Percentiles rank a stretch among this genome's conserved stretches.
These are phyloP conservation scores for Hsuehochloa calcarea DNA, from an alignment of 176 grass and related monocot genomes.

Conservation along the genomic window DNA sequence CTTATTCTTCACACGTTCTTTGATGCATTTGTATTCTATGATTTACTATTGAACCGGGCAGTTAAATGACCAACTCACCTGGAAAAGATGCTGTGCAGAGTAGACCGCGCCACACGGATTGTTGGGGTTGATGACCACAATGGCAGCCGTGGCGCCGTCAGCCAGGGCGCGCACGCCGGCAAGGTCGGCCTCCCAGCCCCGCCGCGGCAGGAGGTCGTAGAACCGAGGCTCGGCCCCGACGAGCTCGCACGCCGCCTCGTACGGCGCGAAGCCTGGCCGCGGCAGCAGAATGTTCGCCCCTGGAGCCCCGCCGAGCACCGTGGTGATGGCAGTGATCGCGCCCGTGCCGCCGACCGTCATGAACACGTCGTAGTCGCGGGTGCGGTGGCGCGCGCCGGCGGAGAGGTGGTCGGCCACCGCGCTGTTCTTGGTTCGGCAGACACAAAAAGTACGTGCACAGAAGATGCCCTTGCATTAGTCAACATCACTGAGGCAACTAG, in stretches of 20 bases:
- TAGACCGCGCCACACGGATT: constrained; percentile 74
- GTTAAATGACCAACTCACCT: constrained; percentile 30
- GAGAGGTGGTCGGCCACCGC: constrained; percentile 68
- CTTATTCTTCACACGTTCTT: not conserved
- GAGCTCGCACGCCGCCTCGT: constrained; percentile 69
- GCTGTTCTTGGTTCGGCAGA: constrained; percentile 35
- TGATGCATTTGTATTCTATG: not conserved
- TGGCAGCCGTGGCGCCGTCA: constrained; percentile 45
- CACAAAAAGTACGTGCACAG: not conserved
- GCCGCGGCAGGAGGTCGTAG: constrained; percentile 67
- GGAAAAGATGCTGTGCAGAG: constrained; percentile 55
- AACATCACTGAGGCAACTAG: not conserved
- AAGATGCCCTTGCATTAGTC: not conserved
- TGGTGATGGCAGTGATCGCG: constrained; percentile 57
- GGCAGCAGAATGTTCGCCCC: constrained; percentile 69
- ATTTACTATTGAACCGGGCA: not conserved
- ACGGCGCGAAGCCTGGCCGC: constrained; percentile 65
- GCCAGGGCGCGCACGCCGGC: constrained; percentile 36
- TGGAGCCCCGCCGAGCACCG: constrained; percentile 59
- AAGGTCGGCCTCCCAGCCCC: constrained; percentile 65
- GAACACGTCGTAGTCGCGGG: constrained; percentile 56
- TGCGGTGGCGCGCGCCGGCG: constrained; percentile 36
- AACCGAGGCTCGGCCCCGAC: constrained; percentile 64
- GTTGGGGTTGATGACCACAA: constrained; percentile 94
- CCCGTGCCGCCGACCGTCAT: constrained; percentile 66